Base-by-base conservation (phyloP, 1,139 yeast genomes). In the Taphrina sp. region DNA sequence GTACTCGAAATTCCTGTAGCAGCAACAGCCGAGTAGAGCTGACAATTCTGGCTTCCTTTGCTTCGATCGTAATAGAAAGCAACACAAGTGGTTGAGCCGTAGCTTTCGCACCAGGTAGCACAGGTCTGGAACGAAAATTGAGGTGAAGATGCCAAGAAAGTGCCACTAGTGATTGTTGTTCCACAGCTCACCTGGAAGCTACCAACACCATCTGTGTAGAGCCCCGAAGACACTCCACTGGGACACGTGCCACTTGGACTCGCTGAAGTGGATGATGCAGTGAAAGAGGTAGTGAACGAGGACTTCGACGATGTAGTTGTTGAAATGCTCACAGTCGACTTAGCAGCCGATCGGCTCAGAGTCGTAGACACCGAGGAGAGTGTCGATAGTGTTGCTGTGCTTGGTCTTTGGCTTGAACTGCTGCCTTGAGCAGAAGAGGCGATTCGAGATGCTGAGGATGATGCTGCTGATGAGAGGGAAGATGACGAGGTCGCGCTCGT, bases 81-180 rank as follows among this genome's bases (percentile, higher is more conserved):
- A 5, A 17, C 36, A 33, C 36, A 33, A 33, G n/a, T 33, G 12
- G 36, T 4, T 5, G 36, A 33, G 5, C 36, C 36, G 4, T 12
- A 33, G n/a, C 36, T 33, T 12, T 33, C 36, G n/a, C 36, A 33
- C 36, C 36, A 33, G 17, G 36, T 5, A 33, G 36, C 36, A 12
- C 36, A 33, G 16, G 36, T 17, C n/a, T 33, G 36, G n/a, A 33
- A 33, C 17, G 5, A n/a, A 5, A 17, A 33, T 12, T 33, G 17
- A 17, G n/a, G 36, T 33, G 36, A 5, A 33, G 36, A 33, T n/a
- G n/a, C n/a, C n/a, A n/a, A n/a, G n/a, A n/a, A n/a, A n/a, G n/a
- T n/a, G n/a, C n/a, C n/a, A n/a, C n/a, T n/a, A n/a, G n/a, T n/a
- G n/a, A n/a, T n/a, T n/a, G n/a, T n/a, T n/a, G n/a, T n/a, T n/a